A percentile compares a stretch with the other conserved stretches of the same genome.
Conservation (phyloP, 2,329 filamentous ascomycete species). For the Aspergillus floridensis region DNA sequence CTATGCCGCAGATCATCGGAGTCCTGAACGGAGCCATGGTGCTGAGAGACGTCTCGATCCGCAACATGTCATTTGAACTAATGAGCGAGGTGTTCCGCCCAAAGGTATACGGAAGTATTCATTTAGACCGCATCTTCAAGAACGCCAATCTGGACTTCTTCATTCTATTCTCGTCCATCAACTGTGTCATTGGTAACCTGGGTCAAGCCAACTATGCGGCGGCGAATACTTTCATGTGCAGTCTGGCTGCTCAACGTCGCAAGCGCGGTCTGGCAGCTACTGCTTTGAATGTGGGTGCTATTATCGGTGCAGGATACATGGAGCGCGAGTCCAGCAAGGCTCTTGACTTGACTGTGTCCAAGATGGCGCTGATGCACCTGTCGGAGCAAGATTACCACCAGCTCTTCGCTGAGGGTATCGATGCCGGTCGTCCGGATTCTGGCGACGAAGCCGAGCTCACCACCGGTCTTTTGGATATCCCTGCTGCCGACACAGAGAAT, state of each 20-base stretch:
- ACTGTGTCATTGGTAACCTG: neutral
- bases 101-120: neutral
- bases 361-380: neutral
- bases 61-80: slow-evolving; percentile 9
- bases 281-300: slow-evolving; percentile 24
- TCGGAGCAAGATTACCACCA: neutral
- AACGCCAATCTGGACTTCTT: too few relatives aligned
- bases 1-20: slow-evolving; percentile 24
- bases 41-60: slow-evolving; percentile 19
- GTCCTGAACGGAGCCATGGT: slow-evolving; percentile 26
- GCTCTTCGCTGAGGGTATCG: neutral
- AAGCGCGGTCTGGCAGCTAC: slow-evolving; percentile 18
- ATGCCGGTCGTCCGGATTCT: neutral
- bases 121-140: too few relatives aligned
- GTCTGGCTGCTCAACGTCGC: slow-evolving; percentile 21
- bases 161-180: too few relatives aligned
- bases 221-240: slow-evolving; percentile 40
- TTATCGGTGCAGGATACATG: slow-evolving; percentile 24
- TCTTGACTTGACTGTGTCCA: neutral
- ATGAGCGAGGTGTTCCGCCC: slow-evolving; percentile 13
- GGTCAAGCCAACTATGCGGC: slow-evolving; percentile 43
- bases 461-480: neutral
- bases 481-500: neutral
- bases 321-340: neutral
- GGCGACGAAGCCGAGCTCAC: neutral